Percentiles rank a stretch among this genome's conserved stretches.
phyloP scores from a whole-genome alignment of 768 basidiomycete genomes.

The Gyrodon lividus region DNA sequence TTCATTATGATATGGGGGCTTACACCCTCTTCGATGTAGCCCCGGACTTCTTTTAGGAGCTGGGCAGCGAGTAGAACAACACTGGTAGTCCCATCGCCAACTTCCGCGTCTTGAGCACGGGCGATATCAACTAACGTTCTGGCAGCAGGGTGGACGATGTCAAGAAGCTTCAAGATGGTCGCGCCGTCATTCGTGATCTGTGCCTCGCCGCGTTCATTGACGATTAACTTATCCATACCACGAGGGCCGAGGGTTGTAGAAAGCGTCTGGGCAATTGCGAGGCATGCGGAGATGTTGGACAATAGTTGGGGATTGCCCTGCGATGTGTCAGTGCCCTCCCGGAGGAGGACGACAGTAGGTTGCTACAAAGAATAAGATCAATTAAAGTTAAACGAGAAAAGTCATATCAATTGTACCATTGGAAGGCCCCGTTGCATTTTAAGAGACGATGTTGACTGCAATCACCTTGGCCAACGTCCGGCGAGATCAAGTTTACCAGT shows the following conservation, averaged over 20 bases:
- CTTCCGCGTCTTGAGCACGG: slow-evolving; percentile 96
- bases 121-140: slow-evolving; percentile 98
- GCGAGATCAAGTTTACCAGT: neutral
- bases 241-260: slow-evolving; percentile 95
- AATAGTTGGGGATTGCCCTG: slow-evolving; percentile 91
- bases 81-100: slow-evolving; percentile 97
- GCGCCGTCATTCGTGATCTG: slow-evolving; percentile 99
- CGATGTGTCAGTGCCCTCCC: slow-evolving; percentile 94
- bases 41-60: slow-evolving; percentile 87
- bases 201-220: slow-evolving; percentile 89
- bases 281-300: slow-evolving; percentile 95
- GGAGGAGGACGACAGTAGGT: slow-evolving; percentile 95
- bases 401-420: slow-evolving; percentile 50
- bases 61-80: slow-evolving; percentile 95
- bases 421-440: slow-evolving; percentile 86
- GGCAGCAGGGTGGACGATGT: slow-evolving; percentile 97
- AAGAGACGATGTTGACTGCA: slow-evolving; percentile 13
- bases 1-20: slow-evolving; percentile 98
- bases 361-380: slow-evolving; percentile 52
- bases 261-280: slow-evolving; percentile 88
- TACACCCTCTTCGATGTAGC: slow-evolving; percentile 94
- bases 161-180: slow-evolving; percentile 94
- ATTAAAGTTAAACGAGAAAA: slow-evolving; percentile 1
- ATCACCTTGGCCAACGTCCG: neutral
- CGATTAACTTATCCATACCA: slow-evolving; percentile 99